These are phyloP conservation scores for Apophysomyces variabilis DNA, from an alignment of 371 early-diverging fungal species.

Conservation along the genomic window DNA sequence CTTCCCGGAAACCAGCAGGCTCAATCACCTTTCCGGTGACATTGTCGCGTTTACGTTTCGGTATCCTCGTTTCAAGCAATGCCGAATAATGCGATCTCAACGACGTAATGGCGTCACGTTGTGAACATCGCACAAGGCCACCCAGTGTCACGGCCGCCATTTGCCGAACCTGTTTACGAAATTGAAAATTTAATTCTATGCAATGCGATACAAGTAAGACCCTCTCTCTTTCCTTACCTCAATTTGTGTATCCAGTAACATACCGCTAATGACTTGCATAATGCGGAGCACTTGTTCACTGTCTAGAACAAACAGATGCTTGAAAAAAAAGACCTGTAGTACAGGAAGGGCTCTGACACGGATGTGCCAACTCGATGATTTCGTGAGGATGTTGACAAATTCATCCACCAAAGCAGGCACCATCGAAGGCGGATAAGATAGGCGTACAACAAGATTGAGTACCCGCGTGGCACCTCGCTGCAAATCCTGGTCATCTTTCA, in stretches of 20 bases:
- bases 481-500: conserved; percentile 78
- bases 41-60: conserved; percentile 48
- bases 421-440: conserved; percentile 61
- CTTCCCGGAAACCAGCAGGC: conserved; percentile 59
- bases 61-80: conserved; percentile 43
- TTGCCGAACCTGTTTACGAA: conserved; percentile 71
- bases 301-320: conserved; percentile 67
- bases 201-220: background rate
- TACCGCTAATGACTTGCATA: conserved; percentile 63
- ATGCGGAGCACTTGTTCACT: conserved; percentile 55
- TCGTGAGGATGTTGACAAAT: conserved; percentile 58
- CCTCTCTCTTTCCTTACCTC: conserved; percentile 53
- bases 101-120: conserved; percentile 68
- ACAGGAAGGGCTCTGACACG: conserved; percentile 74
- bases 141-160: conserved; percentile 82
- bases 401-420: conserved; percentile 57
- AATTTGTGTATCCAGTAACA: conserved; percentile 77
- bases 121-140: conserved; percentile 87
- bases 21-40: conserved; percentile 50
- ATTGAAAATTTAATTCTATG: background rate
- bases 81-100: conserved; percentile 49
- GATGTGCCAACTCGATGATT: conserved; percentile 75
- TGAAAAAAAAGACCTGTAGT: conserved; percentile 81
- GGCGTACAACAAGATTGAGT: conserved; percentile 54
- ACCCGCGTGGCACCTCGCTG: conserved; percentile 62